These are phyloP conservation scores for Williopsis jadinii DNA, from an alignment of 1,139 yeast genomes.

Conservation along the genomic window DNA sequence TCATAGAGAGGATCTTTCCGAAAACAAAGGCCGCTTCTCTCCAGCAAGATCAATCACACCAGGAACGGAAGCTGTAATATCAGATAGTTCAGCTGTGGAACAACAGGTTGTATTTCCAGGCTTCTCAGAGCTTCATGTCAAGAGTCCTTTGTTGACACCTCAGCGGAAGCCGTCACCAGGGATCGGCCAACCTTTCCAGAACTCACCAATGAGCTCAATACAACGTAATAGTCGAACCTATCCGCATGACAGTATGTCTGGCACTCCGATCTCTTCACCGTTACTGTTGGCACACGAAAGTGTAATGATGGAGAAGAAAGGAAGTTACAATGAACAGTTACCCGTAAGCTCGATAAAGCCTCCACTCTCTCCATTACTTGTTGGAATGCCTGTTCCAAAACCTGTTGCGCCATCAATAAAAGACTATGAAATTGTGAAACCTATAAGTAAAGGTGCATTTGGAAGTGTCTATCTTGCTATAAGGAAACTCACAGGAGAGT, in stretches of 20 bases:
- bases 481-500: slow-evolving; percentile 83
- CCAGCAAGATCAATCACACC: slow-evolving; percentile 36
- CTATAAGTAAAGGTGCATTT: slow-evolving; percentile 95
- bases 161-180: slow-evolving; percentile 49
- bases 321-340: slow-evolving; percentile 11
- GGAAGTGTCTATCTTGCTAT: slow-evolving; percentile 90
- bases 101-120: slow-evolving; percentile 10
- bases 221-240: slow-evolving; percentile 39
- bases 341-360: slow-evolving; percentile 32
- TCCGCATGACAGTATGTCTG: slow-evolving; percentile 14
- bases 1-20: slow-evolving; percentile 4
- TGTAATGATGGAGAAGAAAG: slow-evolving; percentile 21
- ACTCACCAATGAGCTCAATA: slow-evolving; percentile 46
- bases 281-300: slow-evolving; percentile 21
- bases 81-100: slow-evolving; percentile 14
- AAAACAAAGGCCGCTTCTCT: slow-evolving; percentile 21
- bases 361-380: slow-evolving; percentile 76
- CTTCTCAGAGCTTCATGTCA: slow-evolving; percentile 16
- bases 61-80: slow-evolving; percentile 5
- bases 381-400: slow-evolving; percentile 44
- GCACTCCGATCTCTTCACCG: slow-evolving; percentile 44
- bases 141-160: slow-evolving; percentile 33
- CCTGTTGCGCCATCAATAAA: slow-evolving; percentile 63
- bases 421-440: slow-evolving; percentile 87
- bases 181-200: slow-evolving; percentile 28